phyloP scores from a whole-genome alignment of 2,329 filamentous ascomycete genomes.

The Penicillium sp. region DNA sequence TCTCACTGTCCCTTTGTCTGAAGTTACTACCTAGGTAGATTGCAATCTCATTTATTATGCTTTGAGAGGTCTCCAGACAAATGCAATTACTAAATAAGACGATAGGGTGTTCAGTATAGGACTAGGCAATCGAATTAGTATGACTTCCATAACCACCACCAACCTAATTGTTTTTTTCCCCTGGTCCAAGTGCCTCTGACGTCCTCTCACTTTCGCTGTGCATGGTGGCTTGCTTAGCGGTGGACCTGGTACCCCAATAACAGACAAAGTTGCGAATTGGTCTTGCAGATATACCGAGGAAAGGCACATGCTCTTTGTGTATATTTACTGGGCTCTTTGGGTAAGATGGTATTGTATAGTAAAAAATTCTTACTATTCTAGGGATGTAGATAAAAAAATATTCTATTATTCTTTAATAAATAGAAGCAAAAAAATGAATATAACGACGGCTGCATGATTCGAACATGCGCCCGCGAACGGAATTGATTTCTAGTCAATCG shows the following conservation, averaged over 20 bases:
- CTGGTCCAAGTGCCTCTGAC: not conserved
- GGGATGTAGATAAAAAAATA: no score
- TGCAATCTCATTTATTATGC: not conserved
- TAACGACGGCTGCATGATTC: no score
- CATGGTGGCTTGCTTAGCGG: constrained; percentile 16
- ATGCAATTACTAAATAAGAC: not conserved
- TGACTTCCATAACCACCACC: not conserved
- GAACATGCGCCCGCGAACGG: no score
- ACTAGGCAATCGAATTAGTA: not conserved
- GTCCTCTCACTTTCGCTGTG: not conserved
- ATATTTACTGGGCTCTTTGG: no score
- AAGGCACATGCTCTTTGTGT: constrained; percentile 1
- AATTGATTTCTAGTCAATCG: no score
- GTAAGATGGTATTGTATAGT: no score
- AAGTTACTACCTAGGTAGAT: not conserved
- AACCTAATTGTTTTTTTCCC: not conserved
- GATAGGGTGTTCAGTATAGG: not conserved
- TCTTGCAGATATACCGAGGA: not conserved
- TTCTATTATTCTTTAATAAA: no score
- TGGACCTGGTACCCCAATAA: not conserved
- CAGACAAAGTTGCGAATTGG: not conserved
- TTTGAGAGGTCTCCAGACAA: not conserved
- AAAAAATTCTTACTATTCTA: no score
- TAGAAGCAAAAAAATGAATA: no score
- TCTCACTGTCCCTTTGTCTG: constrained; percentile 9